phyloP scores from a whole-genome alignment of 345 rosid genomes.

The Euphorbia peplus region DNA sequence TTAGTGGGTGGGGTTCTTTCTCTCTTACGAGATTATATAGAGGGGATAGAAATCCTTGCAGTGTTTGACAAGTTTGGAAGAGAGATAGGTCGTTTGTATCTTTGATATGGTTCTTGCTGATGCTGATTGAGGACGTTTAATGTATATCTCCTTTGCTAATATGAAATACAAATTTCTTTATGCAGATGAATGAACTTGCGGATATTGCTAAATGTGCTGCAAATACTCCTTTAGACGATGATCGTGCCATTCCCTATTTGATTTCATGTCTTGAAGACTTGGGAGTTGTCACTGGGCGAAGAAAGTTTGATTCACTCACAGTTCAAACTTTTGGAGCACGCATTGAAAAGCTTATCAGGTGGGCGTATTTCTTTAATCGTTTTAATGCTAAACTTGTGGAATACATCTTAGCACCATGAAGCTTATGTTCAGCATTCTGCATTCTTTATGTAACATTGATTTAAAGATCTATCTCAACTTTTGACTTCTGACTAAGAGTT shows the following conservation, averaged over 20 bases:
- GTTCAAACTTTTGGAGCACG: slow-evolving; percentile 95
- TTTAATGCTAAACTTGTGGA: not conserved
- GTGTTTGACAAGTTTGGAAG: not conserved
- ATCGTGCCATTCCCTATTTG: slow-evolving; percentile 58
- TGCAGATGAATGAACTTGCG: slow-evolving; percentile 96
- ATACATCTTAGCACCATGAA: not conserved
- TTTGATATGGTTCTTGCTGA: not conserved
- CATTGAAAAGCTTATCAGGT: slow-evolving; percentile 91
- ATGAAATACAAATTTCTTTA: slow-evolving; percentile 24
- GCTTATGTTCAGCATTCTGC: not conserved
- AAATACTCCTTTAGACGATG: slow-evolving; percentile 74
- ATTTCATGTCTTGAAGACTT: slow-evolving; percentile 81
- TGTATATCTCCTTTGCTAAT: slow-evolving; percentile 3
- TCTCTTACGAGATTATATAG: not conserved
- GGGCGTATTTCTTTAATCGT: slow-evolving; percentile 25
- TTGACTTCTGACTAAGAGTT: slow-evolving; percentile 6
- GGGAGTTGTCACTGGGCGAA: slow-evolving; percentile 74
- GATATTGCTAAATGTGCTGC: slow-evolving; percentile 96
- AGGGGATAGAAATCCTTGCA: not conserved
- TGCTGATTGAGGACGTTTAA: not conserved
- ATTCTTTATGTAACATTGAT: slow-evolving; percentile 4
- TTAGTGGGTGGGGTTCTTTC: not conserved
- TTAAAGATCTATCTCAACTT: not conserved
- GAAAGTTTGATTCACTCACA: slow-evolving; percentile 91
- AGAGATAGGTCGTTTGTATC: slow-evolving; percentile 12